Conservation (phyloP, 1,284 basidiomycete genomes). For the Megacollybia platyphylla region DNA sequence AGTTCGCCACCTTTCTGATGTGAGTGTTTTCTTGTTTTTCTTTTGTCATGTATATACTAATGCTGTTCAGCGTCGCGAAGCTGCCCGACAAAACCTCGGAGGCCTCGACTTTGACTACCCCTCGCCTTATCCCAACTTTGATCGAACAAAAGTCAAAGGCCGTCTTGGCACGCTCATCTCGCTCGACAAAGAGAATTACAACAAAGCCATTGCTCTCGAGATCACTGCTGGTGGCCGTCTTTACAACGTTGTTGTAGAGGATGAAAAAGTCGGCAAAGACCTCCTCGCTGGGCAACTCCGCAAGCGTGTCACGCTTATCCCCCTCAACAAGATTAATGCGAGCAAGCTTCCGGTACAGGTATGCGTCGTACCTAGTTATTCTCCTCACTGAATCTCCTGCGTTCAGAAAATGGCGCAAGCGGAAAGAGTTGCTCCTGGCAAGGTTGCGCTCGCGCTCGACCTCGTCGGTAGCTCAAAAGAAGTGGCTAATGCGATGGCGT, state of each 20-base stretch:
- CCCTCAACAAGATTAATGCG: slow-evolving; percentile 83
- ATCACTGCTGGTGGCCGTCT: slow-evolving; percentile 85
- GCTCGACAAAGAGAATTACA: slow-evolving; percentile 58
- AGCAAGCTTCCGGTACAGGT: slow-evolving; percentile 56
- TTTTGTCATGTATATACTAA: slow-evolving; percentile 3
- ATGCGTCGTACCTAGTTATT: slow-evolving; percentile 10
- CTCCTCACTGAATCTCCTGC: slow-evolving; percentile 1
- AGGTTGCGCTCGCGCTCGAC: slow-evolving; percentile 78
- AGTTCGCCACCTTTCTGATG: slow-evolving; percentile 55
- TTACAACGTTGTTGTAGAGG: slow-evolving; percentile 92
- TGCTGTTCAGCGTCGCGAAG: slow-evolving; percentile 52
- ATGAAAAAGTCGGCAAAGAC: slow-evolving; percentile 81
- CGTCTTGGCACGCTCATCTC: slow-evolving; percentile 81
- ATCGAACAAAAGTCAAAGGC: slow-evolving; percentile 83
- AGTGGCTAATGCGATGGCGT: slow-evolving; percentile 83
- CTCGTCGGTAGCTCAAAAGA: slow-evolving; percentile 82
- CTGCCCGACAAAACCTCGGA: slow-evolving; percentile 55
- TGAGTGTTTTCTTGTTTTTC: slow-evolving; percentile 19
- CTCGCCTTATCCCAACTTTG: slow-evolving; percentile 72
- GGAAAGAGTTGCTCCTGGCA: slow-evolving; percentile 66
- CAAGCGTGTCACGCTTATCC: slow-evolving; percentile 90
- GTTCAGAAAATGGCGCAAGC: slow-evolving; percentile 69
- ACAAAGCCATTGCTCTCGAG: slow-evolving; percentile 86
- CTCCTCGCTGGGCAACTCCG: slow-evolving; percentile 73
- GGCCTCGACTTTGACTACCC: slow-evolving; percentile 80